Evolutionary conservation across 73 alveolate species (phyloP), one percentile per base, ranked within the genome.

Genomic region (Blepharisma stoltei): DNA sequence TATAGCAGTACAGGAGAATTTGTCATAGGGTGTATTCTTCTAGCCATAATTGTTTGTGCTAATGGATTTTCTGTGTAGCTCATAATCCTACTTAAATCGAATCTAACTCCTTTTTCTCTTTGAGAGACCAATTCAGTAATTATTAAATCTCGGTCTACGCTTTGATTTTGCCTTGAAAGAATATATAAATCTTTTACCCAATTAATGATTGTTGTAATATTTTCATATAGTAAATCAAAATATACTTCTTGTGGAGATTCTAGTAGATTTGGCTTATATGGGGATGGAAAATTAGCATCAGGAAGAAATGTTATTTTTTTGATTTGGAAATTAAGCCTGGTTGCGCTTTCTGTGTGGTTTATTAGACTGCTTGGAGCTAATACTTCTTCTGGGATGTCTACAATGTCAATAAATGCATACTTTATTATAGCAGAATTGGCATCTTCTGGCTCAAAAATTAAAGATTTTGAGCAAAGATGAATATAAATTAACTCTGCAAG

Each of bases 71-170:
- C 99, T 81, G 93, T 89, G 32, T 90, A 87, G 50, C 94, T 85
- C 81, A 95, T 95, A 6, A 95, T 92, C 37, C 94, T 81, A 37
- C 98, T 93, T 89, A 92, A 93, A 82, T 96, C 98, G 81, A 96
- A 96, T 71, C 70, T 70, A 47, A 49, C 53, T 54, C 81, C 83
- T 49, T 81, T 78, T 54, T 69, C 25, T 47, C 71, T 75, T 70
- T 81, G 89, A 37, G 70, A 45, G 32, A 46, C 65, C 67, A 79
- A 27, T 68, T 76, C 60, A 38, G 50, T 67, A 32, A 65, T 54
- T 43, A 68, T 55, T 25, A 68, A 46, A 47, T 81, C 88, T 54
- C 21, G 71, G 45, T 73, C 91, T 43, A 79, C 76, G 25, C 76
- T 55, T 44, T 53, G 67, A 54, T 54, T 20, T 37, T 82, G 60